Evolutionary conservation across 129 eudicot species (phyloP).

Genomic region (Tagetes patula): DNA sequence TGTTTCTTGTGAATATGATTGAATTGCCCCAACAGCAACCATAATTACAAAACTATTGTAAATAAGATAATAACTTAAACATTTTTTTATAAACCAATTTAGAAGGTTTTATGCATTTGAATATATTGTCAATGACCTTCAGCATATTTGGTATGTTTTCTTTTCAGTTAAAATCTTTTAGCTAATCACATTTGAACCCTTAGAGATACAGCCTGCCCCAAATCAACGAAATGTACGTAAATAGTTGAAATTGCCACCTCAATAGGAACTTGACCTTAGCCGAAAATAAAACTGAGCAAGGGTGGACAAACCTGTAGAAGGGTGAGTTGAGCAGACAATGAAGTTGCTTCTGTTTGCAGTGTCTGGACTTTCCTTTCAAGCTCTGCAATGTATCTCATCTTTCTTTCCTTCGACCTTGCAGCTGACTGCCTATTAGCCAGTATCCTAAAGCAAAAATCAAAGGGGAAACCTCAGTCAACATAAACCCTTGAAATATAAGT

Average conservation of each 20-base stretch:
- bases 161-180: too few species aligned
- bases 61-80: neutral
- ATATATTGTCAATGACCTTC: neutral
- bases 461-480: neutral
- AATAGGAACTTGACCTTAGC: neutral
- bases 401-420: conserved; percentile 90
- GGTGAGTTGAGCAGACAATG: conserved; percentile 71
- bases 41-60: neutral
- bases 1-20: too few species aligned
- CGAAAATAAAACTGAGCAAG: neutral
- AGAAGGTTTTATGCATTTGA: neutral
- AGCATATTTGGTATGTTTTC: neutral
- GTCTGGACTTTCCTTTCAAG: conserved; percentile 83
- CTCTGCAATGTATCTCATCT: conserved; percentile 91
- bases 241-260: neutral
- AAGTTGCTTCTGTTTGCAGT: conserved; percentile 74
- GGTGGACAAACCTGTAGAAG: conserved; percentile 58
- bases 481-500: neutral
- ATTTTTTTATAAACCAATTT: neutral
- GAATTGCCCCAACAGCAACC: too few species aligned
- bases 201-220: neutral
- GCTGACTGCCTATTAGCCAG: conserved; percentile 96
- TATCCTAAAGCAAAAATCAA: conserved; percentile 39
- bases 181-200: neutral
- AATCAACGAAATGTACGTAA: neutral